A percentile compares a stretch with the other conserved stretches of the same genome.
Conservation (phyloP, 257 asterid genomes). For the Solanum sitiens region DNA sequence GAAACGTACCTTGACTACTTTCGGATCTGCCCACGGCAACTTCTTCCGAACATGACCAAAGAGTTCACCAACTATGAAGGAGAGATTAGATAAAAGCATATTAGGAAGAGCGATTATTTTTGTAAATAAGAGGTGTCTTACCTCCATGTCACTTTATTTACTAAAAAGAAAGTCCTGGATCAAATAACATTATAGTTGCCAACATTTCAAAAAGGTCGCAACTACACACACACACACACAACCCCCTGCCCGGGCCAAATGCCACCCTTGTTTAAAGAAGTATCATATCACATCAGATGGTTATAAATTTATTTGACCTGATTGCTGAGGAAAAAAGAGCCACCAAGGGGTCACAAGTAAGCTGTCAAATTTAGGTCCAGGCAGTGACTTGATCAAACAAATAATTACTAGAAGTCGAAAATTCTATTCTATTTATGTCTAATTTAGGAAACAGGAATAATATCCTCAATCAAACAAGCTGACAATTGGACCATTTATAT, state of each 20-base stretch:
- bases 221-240: background rate
- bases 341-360: background rate
- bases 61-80: constrained; percentile 65
- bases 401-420: background rate
- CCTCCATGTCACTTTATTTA: background rate
- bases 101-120: background rate
- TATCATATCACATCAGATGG: background rate
- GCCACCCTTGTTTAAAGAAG: background rate
- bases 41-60: constrained; percentile 66
- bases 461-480: background rate
- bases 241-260: background rate
- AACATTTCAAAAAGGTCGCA: background rate
- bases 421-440: background rate
- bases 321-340: background rate
- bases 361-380: background rate
- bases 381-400: background rate
- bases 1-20: constrained; percentile 57
- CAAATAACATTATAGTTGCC: background rate
- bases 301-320: too few species aligned
- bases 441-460: background rate
- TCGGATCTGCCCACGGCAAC: constrained; percentile 95
- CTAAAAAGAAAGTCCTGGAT: background rate
- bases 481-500: background rate
- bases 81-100: background rate
- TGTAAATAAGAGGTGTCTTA: background rate